phyloP scores from a whole-genome alignment of 768 basidiomycete species.

The Russula ochroleuca region DNA sequence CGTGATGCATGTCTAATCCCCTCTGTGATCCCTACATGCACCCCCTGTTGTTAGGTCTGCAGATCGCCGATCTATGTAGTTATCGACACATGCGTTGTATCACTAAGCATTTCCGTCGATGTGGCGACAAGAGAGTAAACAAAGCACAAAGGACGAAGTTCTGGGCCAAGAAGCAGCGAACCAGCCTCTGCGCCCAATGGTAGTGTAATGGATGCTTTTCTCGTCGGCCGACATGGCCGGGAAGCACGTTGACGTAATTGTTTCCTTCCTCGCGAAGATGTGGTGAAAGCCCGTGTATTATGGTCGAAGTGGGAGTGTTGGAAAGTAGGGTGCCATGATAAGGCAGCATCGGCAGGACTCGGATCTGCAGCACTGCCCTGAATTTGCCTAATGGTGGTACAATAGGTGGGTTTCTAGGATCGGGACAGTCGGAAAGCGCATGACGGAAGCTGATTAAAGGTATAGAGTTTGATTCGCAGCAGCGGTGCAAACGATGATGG shows the following conservation, averaged over 20 bases:
- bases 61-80: slow-evolving; percentile 13
- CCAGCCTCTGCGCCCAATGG: neutral
- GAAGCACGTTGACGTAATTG: slow-evolving; percentile 23
- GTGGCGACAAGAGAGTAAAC: neutral
- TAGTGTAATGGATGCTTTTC: neutral
- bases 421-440: slow-evolving; percentile 22
- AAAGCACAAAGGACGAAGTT: neutral
- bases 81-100: neutral
- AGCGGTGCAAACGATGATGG: slow-evolving; percentile 8
- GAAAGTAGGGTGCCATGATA: neutral
- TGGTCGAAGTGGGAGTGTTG: slow-evolving; percentile 10
- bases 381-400: slow-evolving; percentile 6
- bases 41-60: neutral
- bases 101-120: neutral
- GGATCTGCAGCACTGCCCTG: slow-evolving; percentile 10
- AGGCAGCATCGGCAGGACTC: neutral
- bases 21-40: neutral
- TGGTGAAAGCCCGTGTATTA: slow-evolving; percentile 15
- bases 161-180: neutral
- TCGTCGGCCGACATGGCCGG: neutral
- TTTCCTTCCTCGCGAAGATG: neutral
- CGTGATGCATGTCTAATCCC: neutral
- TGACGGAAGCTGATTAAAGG: slow-evolving; percentile 28
- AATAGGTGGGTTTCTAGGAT: slow-evolving; percentile 6
- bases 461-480: slow-evolving; percentile 29